Conservation (phyloP, 2,329 filamentous ascomycete species). For the Diaporthe citriasiana region DNA sequence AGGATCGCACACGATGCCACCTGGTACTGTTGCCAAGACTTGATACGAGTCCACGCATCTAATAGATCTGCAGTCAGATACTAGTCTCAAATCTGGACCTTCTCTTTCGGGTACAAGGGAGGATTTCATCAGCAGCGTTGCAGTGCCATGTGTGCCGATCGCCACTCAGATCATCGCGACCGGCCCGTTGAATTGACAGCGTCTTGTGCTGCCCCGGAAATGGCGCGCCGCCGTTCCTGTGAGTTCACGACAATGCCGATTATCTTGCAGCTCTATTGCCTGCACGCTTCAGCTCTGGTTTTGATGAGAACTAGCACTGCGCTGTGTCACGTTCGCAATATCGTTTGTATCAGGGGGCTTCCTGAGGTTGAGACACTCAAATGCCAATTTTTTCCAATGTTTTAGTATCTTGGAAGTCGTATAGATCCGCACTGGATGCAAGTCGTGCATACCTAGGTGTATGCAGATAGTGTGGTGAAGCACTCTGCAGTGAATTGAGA, state of each 20-base stretch:
- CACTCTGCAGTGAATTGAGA: neutral
- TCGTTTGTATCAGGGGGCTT: neutral
- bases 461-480: neutral
- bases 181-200: neutral
- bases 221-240: slow-evolving; percentile 10
- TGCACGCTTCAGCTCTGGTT: slow-evolving; percentile 18
- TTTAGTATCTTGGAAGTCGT: neutral
- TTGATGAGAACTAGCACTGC: neutral
- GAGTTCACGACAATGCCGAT: neutral
- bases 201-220: neutral
- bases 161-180: neutral
- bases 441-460: neutral
- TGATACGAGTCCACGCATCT: slow-evolving; percentile 31
- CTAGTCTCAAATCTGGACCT: slow-evolving; percentile 29
- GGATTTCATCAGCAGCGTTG: neutral
- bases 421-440: neutral
- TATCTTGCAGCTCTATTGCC: slow-evolving; percentile 17
- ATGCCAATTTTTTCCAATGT: neutral
- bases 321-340: neutral
- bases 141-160: slow-evolving; percentile 11
- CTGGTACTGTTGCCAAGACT: neutral
- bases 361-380: neutral
- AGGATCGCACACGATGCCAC: slow-evolving; percentile 25
- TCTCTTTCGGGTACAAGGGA: slow-evolving; percentile 9
- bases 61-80: slow-evolving; percentile 30